Evolutionary conservation across 1,139 yeast genomes (phyloP), one percentile per base, ranked within the genome.

Genomic region (Scheffersomyces illinoinensis): DNA sequence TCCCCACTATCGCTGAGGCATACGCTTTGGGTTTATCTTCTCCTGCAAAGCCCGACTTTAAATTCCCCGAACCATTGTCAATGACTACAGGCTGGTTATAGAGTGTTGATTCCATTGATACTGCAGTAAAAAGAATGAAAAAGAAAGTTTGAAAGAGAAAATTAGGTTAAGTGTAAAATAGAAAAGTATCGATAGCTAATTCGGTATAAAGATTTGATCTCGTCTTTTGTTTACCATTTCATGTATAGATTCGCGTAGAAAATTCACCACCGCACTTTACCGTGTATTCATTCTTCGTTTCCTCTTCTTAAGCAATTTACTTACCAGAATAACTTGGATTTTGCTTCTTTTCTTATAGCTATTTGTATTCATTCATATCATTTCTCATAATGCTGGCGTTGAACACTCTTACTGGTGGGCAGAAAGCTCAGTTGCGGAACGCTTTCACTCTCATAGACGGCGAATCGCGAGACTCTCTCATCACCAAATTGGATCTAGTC

Each of bases 1-100:
- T 76, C 2, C 98, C 98, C 2, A 92, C 82, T 21, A 91, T 76
- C 47, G 82, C 75, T 3, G 85, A 74, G 50, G 76, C 76, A 61
- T 76, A 82, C 50, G 85, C 73, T 65, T 85, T 83, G 3, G 98
- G 98, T 64, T 80, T 83, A 58, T 91, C 96, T 65, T 91, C 96
- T 19, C 98, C 98, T 1, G 98, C 97, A 74, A 93, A 91, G 0
- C 98, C 98, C 0, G 97, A 93, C 70, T 92, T 90, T 58, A 93
- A 79, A 55, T 85, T 83, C 1, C 97, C 97, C 4, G 97, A 89
- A n/a, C 98, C 98, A 77, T 91, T 92, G 73, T 93, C 98, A 47
- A 93, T 81, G 49, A 93, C 97, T 54, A 93, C 86, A 1, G 98
- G 97, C 74, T 93, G 98, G 73, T 93, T 93, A 61, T 80, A 81